A percentile compares a stretch with the other conserved stretches of the same genome.
These are phyloP conservation scores for Rhizoclosmatium hyalinum DNA, from an alignment of 371 early-diverging fungal species.

Conservation along the genomic window DNA sequence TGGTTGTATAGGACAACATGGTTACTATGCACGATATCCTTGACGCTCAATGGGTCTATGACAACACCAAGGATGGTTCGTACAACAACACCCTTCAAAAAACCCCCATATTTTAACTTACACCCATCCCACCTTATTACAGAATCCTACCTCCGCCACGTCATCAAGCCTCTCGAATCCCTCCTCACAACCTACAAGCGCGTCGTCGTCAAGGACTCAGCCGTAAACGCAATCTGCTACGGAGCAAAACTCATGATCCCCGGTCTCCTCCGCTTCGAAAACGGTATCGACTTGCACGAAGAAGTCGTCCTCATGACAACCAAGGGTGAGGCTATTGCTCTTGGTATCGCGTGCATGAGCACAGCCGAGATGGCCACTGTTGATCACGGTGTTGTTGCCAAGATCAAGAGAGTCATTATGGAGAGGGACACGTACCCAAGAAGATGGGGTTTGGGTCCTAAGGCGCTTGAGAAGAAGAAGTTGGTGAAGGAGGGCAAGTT, in stretches of 20 bases:
- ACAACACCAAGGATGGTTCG: constrained; percentile 92
- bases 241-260: constrained; percentile 99
- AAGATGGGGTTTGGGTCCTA: constrained; percentile 97
- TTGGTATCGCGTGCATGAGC: constrained; percentile 96
- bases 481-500: constrained; percentile 95
- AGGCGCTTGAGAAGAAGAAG: constrained; percentile 96
- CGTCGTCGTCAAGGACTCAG: constrained; percentile 98
- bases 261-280: constrained; percentile 97
- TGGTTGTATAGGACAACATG: constrained; percentile 75
- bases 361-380: constrained; percentile 95
- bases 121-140: not conserved
- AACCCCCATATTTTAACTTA: not conserved
- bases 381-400: constrained; percentile 95
- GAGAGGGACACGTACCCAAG: constrained; percentile 99
- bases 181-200: constrained; percentile 96
- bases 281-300: constrained; percentile 93
- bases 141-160: constrained; percentile 91
- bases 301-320: constrained; percentile 99
- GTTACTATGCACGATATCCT: constrained; percentile 99
- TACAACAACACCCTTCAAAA: not conserved
- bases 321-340: constrained; percentile 99
- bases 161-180: constrained; percentile 96
- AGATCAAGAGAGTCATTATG: constrained; percentile 99
- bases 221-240: constrained; percentile 99
- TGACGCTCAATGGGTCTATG: constrained; percentile 98